Base-by-base conservation (phyloP, 768 basidiomycete genomes). In the Cystofilobasidium bisporidii region DNA sequence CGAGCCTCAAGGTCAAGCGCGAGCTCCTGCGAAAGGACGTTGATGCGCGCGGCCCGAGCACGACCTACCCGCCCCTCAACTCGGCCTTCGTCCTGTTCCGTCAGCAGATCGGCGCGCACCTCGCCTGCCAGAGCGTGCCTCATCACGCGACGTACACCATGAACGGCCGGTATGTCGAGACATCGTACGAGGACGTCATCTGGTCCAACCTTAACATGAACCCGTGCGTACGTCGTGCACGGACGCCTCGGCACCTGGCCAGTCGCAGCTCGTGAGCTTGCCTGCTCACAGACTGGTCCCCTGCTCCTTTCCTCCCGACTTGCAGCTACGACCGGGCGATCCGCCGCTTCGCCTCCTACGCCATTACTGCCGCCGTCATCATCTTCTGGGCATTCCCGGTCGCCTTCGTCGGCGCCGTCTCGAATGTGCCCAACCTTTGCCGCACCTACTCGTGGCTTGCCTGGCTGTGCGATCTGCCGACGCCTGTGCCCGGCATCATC, bases 161-260 rank as follows among this genome's bases (percentile, higher is more conserved):
- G 91, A 81, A 82, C 12, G 79, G 80, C 30, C 84, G 85, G 58
- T 87, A 85, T 73, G 81, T 86, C 45, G 93, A 96, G 75, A 85
- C 94, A 61, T 82, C 87, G 0, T 92, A 93, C 0, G 81, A 82
- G 32, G 92, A 96, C 77, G 86, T 99, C 57, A 87, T 98, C 70
- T 98, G 94, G 93, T 78, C 82, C 3, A 97, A 96, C 75, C 80
- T 99, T 11, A 83, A 84, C 36, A 76, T 98, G 79, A 94, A 92
- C 74, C 87, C 91, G 0, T 97, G 40, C 41, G 65, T 60, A n/a
- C n/a, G n/a, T 41, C 9, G 40, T 9, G 40, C 17, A 41, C 40
- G 10, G 9, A 9, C 40, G 40, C 26, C 11, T 47, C 14, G 20
- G 18, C 12, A 22, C 32, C 20, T 22, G 10, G 11, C 14, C 45